Base-by-base conservation (phyloP, 2,329 filamentous ascomycete genomes). In the Colletotrichum kahawae region DNA sequence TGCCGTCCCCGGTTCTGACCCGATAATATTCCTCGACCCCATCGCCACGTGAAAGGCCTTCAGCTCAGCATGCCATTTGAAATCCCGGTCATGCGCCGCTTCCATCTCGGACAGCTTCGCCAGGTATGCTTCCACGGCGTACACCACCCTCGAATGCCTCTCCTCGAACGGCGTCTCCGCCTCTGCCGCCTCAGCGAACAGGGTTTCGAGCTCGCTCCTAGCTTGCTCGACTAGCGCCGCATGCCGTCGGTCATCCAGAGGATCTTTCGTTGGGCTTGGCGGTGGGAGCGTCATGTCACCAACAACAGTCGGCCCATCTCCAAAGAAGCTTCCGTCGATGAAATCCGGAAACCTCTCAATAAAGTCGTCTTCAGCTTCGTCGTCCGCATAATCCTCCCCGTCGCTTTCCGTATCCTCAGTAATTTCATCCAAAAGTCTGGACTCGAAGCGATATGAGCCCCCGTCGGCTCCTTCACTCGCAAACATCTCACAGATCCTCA, bases 401-500 rank as follows among this genome's bases (percentile, higher is more conserved):
- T 71, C 72, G 18, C 72, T 71, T 29, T 71, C 71, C 21, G 60
- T 63, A 0, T 34, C n/a, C 12, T 36, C 57, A 9, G 57, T 36
- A 7, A 62, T 34, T 5, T 67, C 59, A 36, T 65, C 54, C 56
- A 67, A 33, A 14, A 67, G 62, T 1, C 63, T 8, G 16, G 72
- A 51, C n/a, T 70, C 63, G 10, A 72, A 67, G 1, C 69, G 69
- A 5, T 75, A 67, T 5, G 69, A 18, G 4, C 70, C 72, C 4
- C 59, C 68, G 3, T 75, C 72, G 7, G 38, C 38, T 6, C 54
- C 63, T 14, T 75, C 68, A 16, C 72, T 70, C 33, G 72, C 72
- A 64, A 75, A 75, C 72, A 72, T 75, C 43, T 75, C 72, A 24
- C 72, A 75, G 27, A 75, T 75, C 21, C 63, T 57, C 18, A 75